Percentiles rank a stretch among this genome's conserved stretches.
Conservation (phyloP, 352 stramenopile species). For the Thalassiosira allenii region DNA sequence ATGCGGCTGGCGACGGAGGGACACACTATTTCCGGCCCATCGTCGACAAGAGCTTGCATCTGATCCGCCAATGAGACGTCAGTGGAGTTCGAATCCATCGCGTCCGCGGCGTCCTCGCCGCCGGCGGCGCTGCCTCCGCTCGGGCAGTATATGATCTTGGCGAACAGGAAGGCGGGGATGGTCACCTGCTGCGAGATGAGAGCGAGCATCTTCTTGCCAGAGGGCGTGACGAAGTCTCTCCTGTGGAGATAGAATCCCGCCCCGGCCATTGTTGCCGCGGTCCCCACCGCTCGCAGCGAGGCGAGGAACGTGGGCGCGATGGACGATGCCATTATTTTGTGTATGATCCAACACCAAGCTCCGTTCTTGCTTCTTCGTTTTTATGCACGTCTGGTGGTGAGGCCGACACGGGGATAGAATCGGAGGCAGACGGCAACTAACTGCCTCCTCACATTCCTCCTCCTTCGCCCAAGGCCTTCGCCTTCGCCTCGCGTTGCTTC, state of each 20-base stretch:
- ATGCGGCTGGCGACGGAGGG: conserved; percentile 68
- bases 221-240: conserved; percentile 60
- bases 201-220: conserved; percentile 76
- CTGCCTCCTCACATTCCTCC: too few species aligned
- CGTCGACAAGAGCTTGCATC: neutral
- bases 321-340: conserved; percentile 19
- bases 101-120: neutral
- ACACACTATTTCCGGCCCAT: conserved; percentile 48
- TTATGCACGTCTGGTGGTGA: too few species aligned
- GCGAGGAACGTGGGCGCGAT: conserved; percentile 68
- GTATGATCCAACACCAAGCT: too few species aligned
- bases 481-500: neutral
- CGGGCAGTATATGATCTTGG: conserved; percentile 81
- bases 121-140: neutral
- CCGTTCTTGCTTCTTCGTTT: too few species aligned
- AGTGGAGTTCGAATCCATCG: too few species aligned
- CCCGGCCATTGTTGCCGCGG: conserved; percentile 69
- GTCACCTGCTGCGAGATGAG: conserved; percentile 82
- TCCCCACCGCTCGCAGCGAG: conserved; percentile 72
- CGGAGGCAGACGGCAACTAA: too few species aligned
- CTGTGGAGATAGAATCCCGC: conserved; percentile 77
- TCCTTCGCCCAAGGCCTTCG: too few species aligned
- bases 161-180: conserved; percentile 82
- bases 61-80: too few species aligned
- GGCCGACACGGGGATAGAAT: too few species aligned